Evolutionary conservation across 306 rosid genomes (phyloP).

Genomic region (Trifolium subterraneum): DNA sequence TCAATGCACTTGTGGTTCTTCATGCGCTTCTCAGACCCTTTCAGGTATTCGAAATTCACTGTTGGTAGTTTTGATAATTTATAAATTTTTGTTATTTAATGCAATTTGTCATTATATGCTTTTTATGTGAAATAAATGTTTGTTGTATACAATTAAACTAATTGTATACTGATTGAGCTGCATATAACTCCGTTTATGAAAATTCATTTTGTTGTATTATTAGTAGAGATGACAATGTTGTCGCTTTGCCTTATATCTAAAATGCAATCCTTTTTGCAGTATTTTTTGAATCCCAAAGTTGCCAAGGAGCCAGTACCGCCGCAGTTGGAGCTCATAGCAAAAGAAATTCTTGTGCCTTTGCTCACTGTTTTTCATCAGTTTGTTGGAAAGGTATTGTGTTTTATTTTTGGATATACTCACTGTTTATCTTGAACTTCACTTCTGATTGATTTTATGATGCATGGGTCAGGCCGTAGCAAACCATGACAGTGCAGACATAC

Average conservation of each 20-base stretch:
- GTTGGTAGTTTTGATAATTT: slow-evolving; percentile 8
- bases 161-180: slow-evolving; percentile 1
- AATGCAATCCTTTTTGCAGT: slow-evolving; percentile 54
- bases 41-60: slow-evolving; percentile 56
- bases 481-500: slow-evolving; percentile 44
- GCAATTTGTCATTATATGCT: neutral
- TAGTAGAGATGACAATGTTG: neutral
- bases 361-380: slow-evolving; percentile 68
- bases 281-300: slow-evolving; percentile 80
- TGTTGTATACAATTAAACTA: neutral
- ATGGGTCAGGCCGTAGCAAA: slow-evolving; percentile 63
- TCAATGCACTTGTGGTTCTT: slow-evolving; percentile 68
- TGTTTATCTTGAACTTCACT: slow-evolving; percentile 14
- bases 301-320: slow-evolving; percentile 84
- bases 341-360: slow-evolving; percentile 73
- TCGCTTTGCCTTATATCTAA: slow-evolving; percentile 8
- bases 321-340: slow-evolving; percentile 74
- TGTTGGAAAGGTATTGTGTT: slow-evolving; percentile 58
- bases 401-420: slow-evolving; percentile 20
- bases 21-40: slow-evolving; percentile 84
- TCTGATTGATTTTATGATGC: slow-evolving; percentile 41
- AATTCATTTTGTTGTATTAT: slow-evolving; percentile 2
- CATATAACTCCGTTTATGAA: neutral
- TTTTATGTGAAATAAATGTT: neutral
- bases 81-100: neutral